A percentile compares a stretch with the other conserved stretches of the same genome.
These are phyloP conservation scores for Chlamydomonas schloesseri DNA, from an alignment of 139 green algal species.

Conservation along the genomic window DNA sequence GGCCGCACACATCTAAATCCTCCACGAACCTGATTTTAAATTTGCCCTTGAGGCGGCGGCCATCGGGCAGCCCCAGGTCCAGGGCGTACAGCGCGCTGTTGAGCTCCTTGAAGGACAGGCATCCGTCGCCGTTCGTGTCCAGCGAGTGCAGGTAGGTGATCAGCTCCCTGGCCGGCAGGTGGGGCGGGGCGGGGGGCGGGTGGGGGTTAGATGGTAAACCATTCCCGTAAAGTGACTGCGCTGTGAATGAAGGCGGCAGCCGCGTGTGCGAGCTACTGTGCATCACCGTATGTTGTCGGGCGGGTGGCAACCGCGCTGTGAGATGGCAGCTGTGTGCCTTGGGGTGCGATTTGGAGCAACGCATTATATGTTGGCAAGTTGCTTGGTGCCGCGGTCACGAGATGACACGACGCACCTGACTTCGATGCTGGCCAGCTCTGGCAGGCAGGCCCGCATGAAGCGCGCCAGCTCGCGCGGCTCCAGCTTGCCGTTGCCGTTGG, in stretches of 20 bases:
- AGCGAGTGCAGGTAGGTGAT: constrained; percentile 47
- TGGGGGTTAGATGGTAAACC: no score
- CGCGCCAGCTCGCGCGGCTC: constrained; percentile 38
- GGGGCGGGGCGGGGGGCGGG: neutral
- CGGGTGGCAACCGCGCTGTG: no score
- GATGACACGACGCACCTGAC: constrained; percentile 25
- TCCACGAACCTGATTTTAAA: no score
- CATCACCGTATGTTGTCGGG: no score
- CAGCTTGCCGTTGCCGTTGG: constrained; percentile 43
- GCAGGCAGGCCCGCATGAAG: constrained; percentile 48
- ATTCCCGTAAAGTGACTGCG: no score
- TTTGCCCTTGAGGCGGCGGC: neutral
- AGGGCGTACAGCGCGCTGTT: constrained; percentile 41
- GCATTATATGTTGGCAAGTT: neutral
- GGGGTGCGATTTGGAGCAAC: neutral
- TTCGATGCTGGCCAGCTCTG: constrained; percentile 26
- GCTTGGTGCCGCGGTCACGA: neutral
- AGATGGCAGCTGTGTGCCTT: neutral
- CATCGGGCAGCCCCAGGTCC: constrained; percentile 39
- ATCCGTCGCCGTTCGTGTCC: constrained; percentile 54
- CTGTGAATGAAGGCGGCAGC: no score
- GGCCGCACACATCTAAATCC: no score
- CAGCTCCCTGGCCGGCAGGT: neutral
- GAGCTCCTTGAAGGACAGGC: constrained; percentile 43
- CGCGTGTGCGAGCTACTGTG: no score